Conservation (phyloP, 805 yeast species). For the Yamadazyma nakazawae region DNA sequence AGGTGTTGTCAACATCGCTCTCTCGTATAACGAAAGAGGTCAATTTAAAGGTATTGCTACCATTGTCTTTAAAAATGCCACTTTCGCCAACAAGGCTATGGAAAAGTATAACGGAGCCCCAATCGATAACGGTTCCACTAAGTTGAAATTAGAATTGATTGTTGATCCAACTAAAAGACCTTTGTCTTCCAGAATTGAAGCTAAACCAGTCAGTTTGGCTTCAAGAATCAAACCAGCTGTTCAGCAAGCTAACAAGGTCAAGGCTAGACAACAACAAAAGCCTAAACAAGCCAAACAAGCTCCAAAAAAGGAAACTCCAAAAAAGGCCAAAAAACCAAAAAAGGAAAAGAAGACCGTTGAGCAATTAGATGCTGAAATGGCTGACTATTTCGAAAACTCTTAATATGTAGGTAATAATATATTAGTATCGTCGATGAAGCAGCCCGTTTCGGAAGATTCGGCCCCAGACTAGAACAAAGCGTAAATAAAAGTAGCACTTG, state of each 20-base stretch:
- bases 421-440: background rate
- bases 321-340: constrained; percentile 21
- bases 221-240: constrained; percentile 21
- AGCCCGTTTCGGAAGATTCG: no score
- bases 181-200: constrained; percentile 67
- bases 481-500: no score
- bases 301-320: constrained; percentile 12
- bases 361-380: constrained; percentile 97
- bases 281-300: constrained; percentile 11
- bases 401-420: background rate
- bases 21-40: constrained; percentile 84
- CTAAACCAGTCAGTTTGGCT: constrained; percentile 27
- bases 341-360: constrained; percentile 72
- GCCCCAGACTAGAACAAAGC: no score
- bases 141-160: constrained; percentile 75
- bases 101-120: constrained; percentile 88
- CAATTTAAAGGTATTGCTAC: constrained; percentile 91
- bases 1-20: constrained; percentile 65
- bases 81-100: constrained; percentile 75
- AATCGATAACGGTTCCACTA: constrained; percentile 80
- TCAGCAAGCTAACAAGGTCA: constrained; percentile 10
- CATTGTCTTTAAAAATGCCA: constrained; percentile 65
- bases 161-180: constrained; percentile 80
- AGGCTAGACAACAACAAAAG: constrained; percentile 8
- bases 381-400: constrained; percentile 72